These are phyloP conservation scores for Eutrema yunnanense DNA, from an alignment of 345 rosid genomes.

Conservation along the genomic window DNA sequence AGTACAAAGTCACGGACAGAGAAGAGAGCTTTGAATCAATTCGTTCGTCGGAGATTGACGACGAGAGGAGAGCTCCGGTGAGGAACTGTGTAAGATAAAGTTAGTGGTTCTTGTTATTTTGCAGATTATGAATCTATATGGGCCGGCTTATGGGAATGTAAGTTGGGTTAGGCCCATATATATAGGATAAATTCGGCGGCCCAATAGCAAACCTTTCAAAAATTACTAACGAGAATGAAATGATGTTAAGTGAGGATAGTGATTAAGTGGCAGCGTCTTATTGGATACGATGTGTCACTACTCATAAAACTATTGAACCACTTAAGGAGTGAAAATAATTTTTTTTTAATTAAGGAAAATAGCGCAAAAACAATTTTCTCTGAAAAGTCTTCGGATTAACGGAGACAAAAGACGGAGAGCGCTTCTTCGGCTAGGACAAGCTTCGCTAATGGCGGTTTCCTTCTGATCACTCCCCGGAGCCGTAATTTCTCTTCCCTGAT, in stretches of 20 bases:
- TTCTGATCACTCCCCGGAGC: slow-evolving; percentile 25
- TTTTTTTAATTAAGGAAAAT: not conserved
- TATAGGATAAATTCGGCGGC: not conserved
- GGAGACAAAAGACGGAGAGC: slow-evolving; percentile 23
- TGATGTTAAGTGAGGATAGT: not conserved
- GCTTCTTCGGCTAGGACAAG: slow-evolving; percentile 21
- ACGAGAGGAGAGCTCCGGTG: slow-evolving; percentile 10
- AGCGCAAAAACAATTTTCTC: not conserved
- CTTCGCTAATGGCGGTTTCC: slow-evolving; percentile 31
- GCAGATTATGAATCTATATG: not conserved
- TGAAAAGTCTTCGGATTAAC: slow-evolving; percentile 26
- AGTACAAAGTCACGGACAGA: not conserved
- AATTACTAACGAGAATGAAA: not conserved
- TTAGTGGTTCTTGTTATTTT: not conserved
- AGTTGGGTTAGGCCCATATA: slow-evolving; percentile 8
- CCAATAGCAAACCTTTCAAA: not conserved
- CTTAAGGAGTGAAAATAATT: not conserved
- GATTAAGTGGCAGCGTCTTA: slow-evolving; percentile 10
- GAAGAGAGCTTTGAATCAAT: not conserved
- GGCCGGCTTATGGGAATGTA: not conserved
- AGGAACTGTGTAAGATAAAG: not conserved
- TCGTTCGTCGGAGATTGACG: slow-evolving; percentile 17
- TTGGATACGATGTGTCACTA: slow-evolving; percentile 29
- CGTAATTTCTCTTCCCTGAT: not conserved
- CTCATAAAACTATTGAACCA: not conserved